Conservation (phyloP, 345 rosid species). For the Moricandia arvensis region DNA sequence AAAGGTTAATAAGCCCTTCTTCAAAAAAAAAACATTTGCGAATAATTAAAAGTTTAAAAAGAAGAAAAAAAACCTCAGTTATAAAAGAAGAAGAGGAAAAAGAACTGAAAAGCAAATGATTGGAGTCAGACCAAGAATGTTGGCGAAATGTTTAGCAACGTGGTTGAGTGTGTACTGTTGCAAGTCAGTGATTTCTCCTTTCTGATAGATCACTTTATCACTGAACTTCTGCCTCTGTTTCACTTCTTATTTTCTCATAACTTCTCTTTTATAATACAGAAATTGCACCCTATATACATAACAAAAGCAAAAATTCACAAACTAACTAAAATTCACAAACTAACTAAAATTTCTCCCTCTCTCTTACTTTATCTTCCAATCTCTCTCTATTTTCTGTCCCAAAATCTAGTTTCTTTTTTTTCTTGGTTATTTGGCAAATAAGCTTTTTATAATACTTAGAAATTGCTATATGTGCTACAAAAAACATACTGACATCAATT, state of each 20-base stretch:
- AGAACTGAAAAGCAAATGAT: conserved; percentile 16
- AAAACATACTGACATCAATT: background rate
- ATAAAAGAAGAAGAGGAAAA: background rate
- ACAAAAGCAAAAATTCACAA: too few species aligned
- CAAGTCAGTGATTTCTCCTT: conserved; percentile 28
- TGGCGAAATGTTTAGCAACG: conserved; percentile 33
- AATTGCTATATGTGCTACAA: background rate
- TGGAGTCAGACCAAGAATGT: conserved; percentile 35
- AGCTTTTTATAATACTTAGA: background rate
- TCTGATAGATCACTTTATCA: conserved; percentile 25
- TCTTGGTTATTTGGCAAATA: too few species aligned
- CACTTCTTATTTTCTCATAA: background rate
- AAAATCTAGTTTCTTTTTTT: too few species aligned
- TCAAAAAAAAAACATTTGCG: background rate
- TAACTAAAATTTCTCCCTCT: too few species aligned
- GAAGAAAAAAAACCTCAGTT: background rate
- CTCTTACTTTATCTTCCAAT: too few species aligned
- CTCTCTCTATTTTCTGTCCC: too few species aligned
- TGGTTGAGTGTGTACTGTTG: conserved; percentile 20
- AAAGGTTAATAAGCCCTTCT: background rate
- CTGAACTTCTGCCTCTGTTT: background rate
- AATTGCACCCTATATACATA: too few species aligned
- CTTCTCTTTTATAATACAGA: background rate
- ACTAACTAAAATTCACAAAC: too few species aligned
- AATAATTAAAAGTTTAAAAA: background rate